Conservation (phyloP, 306 rosid genomes). For the Fagus crenata region DNA sequence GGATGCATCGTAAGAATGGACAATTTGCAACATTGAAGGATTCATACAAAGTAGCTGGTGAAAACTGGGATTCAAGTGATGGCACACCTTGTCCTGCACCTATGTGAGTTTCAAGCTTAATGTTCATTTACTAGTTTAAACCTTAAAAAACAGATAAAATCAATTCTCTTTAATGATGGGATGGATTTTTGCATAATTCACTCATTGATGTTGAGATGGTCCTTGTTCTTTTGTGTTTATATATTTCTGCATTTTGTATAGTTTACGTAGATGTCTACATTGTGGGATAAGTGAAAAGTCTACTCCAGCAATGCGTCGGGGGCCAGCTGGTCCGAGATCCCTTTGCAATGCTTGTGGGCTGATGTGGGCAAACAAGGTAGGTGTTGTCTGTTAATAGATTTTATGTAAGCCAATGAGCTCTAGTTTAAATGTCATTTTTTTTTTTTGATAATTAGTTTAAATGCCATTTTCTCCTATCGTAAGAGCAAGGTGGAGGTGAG, state of each 20-base stretch:
- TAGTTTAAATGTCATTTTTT: too few relatives aligned
- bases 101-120: constrained; percentile 50
- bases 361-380: constrained; percentile 47
- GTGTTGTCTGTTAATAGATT: constrained; percentile 3
- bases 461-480: too few relatives aligned
- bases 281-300: constrained; percentile 59
- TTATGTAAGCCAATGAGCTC: background rate
- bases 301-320: constrained; percentile 69
- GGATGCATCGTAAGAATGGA: constrained; percentile 87
- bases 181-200: background rate
- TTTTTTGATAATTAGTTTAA: too few relatives aligned
- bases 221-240: background rate
- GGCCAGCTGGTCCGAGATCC: constrained; percentile 62
- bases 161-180: background rate
- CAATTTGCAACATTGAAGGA: constrained; percentile 72
- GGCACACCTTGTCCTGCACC: constrained; percentile 54
- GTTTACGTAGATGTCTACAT: constrained; percentile 55
- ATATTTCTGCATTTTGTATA: constrained; percentile 26
- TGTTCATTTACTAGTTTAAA: constrained; percentile 25
- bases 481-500: too few relatives aligned
- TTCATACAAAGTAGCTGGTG: constrained; percentile 38
- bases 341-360: constrained; percentile 64
- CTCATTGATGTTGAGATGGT: constrained; percentile 19
- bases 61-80: constrained; percentile 58
- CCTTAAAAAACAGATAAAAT: background rate